phyloP scores from a whole-genome alignment of 148 eudicot genomes.

The Rhododendron molle region DNA sequence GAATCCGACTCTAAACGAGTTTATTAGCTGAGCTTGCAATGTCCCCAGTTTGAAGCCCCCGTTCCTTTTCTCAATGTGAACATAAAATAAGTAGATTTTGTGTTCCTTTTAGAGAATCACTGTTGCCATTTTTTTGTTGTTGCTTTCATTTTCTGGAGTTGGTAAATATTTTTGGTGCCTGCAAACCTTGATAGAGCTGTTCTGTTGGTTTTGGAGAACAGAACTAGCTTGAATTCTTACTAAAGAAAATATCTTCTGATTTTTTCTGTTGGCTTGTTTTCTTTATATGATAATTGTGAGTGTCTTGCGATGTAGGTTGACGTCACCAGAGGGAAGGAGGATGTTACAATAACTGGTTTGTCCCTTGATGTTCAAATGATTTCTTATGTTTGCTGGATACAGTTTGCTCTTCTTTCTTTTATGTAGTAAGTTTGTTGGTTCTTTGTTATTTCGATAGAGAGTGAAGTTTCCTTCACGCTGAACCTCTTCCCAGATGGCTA shows the following conservation, averaged over 20 bases:
- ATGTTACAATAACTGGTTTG: conserved; percentile 41
- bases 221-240: background rate
- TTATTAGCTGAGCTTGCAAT: background rate
- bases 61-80: too few relatives aligned
- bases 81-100: too few relatives aligned
- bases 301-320: conserved; percentile 35
- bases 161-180: background rate
- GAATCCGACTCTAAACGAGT: background rate
- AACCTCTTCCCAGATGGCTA: conserved; percentile 83
- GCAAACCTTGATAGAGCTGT: background rate
- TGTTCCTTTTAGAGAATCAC: background rate
- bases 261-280: background rate
- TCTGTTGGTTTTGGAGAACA: background rate
- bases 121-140: background rate
- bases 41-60: background rate
- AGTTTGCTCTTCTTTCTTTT: background rate
- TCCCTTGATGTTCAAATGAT: conserved; percentile 21
- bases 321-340: conserved; percentile 28
- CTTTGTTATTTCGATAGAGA: conserved; percentile 39
- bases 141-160: background rate
- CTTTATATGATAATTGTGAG: background rate
- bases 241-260: background rate
- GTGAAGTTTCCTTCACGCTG: conserved; percentile 72
- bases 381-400: conserved; percentile 5
- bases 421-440: background rate